Conservation (phyloP, 2,329 filamentous ascomycete species). For the Talaromyces sp. region DNA sequence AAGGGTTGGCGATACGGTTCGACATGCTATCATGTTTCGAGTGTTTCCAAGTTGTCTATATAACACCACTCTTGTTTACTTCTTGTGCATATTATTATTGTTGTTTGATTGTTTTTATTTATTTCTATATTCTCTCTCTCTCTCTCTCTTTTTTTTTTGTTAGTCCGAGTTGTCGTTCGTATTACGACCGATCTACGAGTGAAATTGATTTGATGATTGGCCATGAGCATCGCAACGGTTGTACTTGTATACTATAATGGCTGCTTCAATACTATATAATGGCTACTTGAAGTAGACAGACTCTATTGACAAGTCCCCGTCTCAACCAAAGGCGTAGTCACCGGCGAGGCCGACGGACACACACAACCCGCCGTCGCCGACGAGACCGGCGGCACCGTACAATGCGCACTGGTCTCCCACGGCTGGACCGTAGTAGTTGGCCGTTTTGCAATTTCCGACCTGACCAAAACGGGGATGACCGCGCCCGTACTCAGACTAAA, state of each 20-base stretch:
- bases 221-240: neutral
- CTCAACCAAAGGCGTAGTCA: conserved; percentile 23
- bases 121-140: neutral
- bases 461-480: conserved; percentile 49
- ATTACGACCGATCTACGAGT: neutral
- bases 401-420: conserved; percentile 28
- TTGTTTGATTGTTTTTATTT: neutral
- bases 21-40: neutral
- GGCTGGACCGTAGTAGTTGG: conserved; percentile 18
- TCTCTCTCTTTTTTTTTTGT: neutral
- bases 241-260: neutral
- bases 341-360: conserved; percentile 26
- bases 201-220: neutral
- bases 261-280: neutral
- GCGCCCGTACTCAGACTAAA: conserved; percentile 47
- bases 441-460: conserved; percentile 28
- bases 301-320: neutral
- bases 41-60: neutral
- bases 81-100: neutral
- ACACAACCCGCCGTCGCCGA: conserved; percentile 24
- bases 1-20: neutral
- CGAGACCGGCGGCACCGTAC: conserved; percentile 28
- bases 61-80: neutral
- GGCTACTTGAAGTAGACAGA: neutral
- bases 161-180: neutral